Conservation (phyloP, 2,329 filamentous ascomycete species). For the Cordyceps tenuipes region DNA sequence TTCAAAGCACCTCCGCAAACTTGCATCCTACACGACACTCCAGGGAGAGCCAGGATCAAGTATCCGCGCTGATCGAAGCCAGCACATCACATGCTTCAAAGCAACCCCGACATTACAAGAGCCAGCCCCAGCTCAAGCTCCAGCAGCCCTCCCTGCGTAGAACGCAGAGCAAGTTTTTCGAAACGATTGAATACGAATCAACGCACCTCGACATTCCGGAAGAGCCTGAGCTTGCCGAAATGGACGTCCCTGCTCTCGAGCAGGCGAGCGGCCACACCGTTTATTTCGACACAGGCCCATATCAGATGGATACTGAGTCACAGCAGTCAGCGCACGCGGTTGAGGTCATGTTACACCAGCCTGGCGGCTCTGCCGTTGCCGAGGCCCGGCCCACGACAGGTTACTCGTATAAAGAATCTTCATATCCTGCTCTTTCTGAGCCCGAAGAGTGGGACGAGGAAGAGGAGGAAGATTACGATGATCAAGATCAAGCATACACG, state of each 20-base stretch:
- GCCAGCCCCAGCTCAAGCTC: constrained; percentile 43
- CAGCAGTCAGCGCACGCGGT: constrained; percentile 11
- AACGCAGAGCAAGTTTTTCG: constrained; percentile 36
- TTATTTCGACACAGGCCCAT: constrained; percentile 22
- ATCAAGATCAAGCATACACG: constrained; percentile 58
- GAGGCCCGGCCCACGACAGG: constrained; percentile 3
- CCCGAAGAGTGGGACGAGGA: constrained; percentile 71
- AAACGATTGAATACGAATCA: constrained; percentile 13
- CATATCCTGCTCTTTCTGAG: constrained; percentile 25
- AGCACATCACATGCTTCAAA: constrained; percentile 16
- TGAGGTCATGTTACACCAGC: neutral
- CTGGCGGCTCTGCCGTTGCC: neutral
- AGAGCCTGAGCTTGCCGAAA: constrained; percentile 6
- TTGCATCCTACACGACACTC: constrained; percentile 1
- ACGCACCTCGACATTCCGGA: constrained; percentile 13
- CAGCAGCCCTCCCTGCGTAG: constrained; percentile 33
- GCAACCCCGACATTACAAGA: constrained; percentile 43
- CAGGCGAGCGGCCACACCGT: constrained; percentile 17
- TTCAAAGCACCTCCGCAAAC: constrained; percentile 15
- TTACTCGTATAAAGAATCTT: constrained; percentile 5
- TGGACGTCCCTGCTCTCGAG: constrained; percentile 14
- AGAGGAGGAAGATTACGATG: constrained; percentile 60
- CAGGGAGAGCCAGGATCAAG: neutral
- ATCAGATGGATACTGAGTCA: constrained; percentile 19
- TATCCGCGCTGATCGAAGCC: neutral